Base-by-base conservation (phyloP, 495 filamentous ascomycete genomes). In the Pyrenula massariospora region DNA sequence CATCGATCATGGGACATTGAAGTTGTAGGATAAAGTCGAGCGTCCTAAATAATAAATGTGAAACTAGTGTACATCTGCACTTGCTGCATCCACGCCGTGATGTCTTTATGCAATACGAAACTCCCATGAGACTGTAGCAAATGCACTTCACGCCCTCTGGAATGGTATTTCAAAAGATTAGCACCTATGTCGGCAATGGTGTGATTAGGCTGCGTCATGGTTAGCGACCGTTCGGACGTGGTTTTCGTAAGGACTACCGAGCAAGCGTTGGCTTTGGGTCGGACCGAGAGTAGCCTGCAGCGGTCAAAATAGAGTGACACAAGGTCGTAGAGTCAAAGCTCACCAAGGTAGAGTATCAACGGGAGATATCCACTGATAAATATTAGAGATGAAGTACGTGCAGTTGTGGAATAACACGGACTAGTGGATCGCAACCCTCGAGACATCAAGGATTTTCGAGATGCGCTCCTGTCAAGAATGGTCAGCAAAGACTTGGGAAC, bases 371-470 rank as follows among this genome's bases (percentile, higher is more conserved):
- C 93, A 77, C 91, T 95, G 64, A 55, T 21, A 22, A 24, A 25
- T 51, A 71, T 81, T 56, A 78, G 72, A 60, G 21, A 54, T 48
- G 50, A 60, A 56, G 54, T 49, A 57, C 54, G 42, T 55, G 25
- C n/a, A n/a, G n/a, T 10, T 42, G 55, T 57, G 47, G 53, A n/a
- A 52, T 48, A 10, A 8, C 21, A 59, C 70, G 71, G 58, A 95
- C 91, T 97, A 98, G 76, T 98, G 93, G 67, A 98, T 87, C n/a
- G 89, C 89, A 60, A 97, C 83, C 58, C 92, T 83, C 55, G 90
- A 94, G 68, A 96, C 76, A 68, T 98, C 93, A 65, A 98, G 89
- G 68, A 96, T 77, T 74, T 88, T 91, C 64, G 89, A 83, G 72
- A 97, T 95, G 75, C 93, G 88, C 82, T 98, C 93, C 93, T 96